A percentile compares a stretch with the other conserved stretches of the same genome.
Conservation (phyloP, 2,329 filamentous ascomycete species). For the Pezicula neosporulosa region DNA sequence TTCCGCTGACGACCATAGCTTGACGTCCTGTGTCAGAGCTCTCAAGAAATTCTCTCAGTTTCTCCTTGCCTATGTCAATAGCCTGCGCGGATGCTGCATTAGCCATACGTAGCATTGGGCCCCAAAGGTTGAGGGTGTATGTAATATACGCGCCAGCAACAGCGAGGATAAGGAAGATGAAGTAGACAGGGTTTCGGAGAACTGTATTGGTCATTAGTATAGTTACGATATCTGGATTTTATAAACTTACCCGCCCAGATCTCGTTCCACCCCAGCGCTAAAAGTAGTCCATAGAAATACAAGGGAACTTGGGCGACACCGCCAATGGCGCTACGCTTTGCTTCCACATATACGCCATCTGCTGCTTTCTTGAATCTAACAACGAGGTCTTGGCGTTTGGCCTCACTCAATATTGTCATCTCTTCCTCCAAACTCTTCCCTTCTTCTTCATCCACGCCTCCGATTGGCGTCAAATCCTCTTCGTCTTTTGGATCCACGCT, state of each 20-base stretch:
- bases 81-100: constrained; percentile 86
- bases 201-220: constrained; percentile 49
- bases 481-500: constrained; percentile 80
- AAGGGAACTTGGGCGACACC: constrained; percentile 90
- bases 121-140: constrained; percentile 91
- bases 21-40: constrained; percentile 80
- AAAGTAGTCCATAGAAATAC: constrained; percentile 87
- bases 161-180: constrained; percentile 78
- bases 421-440: constrained; percentile 94
- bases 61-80: constrained; percentile 86
- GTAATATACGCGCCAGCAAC: constrained; percentile 80
- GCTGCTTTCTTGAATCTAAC: constrained; percentile 98
- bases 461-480: constrained; percentile 84
- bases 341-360: constrained; percentile 96
- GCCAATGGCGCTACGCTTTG: constrained; percentile 93
- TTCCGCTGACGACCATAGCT: constrained; percentile 69
- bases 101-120: constrained; percentile 92
- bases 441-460: constrained; percentile 90
- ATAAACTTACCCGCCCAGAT: constrained; percentile 77
- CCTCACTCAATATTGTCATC: constrained; percentile 89
- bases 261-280: constrained; percentile 98
- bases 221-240: constrained; percentile 12
- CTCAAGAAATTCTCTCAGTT: constrained; percentile 85
- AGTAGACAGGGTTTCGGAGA: constrained; percentile 88
- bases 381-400: constrained; percentile 85